These are phyloP conservation scores for Yarrowia sp. DNA, from an alignment of 805 yeast species.

Conservation along the genomic window DNA sequence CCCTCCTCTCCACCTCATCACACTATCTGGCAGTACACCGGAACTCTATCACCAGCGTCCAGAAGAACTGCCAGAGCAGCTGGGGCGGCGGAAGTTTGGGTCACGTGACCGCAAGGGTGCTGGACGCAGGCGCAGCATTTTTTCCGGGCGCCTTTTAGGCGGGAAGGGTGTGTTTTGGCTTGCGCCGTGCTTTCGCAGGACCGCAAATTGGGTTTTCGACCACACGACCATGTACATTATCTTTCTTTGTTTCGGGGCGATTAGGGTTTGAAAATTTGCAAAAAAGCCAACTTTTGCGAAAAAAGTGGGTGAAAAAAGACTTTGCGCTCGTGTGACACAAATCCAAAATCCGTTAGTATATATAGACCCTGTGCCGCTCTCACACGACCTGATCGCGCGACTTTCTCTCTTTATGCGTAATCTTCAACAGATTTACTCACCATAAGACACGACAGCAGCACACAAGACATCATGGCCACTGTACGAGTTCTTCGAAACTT, in stretches of 20 bases:
- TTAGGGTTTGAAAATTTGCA: constrained; percentile 11
- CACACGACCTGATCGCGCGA: constrained; percentile 13
- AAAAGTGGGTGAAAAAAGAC: not conserved
- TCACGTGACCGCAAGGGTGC: not conserved
- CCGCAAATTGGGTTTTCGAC: not conserved
- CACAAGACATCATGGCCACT: constrained; percentile 1
- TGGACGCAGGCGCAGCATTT: no score
- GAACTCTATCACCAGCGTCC: not conserved
- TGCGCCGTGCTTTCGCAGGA: constrained; percentile 2
- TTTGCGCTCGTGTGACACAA: constrained; percentile 9
- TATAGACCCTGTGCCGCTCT: constrained; percentile 1
- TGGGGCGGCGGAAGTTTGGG: not conserved
- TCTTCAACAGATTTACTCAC: constrained; percentile 21
- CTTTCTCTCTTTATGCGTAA: not conserved
- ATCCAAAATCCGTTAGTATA: not conserved
- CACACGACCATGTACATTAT: constrained; percentile 20
- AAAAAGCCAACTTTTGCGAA: not conserved
- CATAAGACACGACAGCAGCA: not conserved
- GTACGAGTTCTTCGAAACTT: constrained; percentile 23
- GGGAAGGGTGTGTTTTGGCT: not conserved
- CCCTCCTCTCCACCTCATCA: constrained; percentile 21
- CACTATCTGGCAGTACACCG: constrained; percentile 8
- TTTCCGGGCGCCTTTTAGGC: not conserved
- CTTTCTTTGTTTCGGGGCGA: constrained; percentile 10
- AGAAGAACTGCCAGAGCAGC: not conserved